These are phyloP conservation scores for Heterococcus sp. DNA, from an alignment of 108 stramenopile species.

Conservation along the genomic window DNA sequence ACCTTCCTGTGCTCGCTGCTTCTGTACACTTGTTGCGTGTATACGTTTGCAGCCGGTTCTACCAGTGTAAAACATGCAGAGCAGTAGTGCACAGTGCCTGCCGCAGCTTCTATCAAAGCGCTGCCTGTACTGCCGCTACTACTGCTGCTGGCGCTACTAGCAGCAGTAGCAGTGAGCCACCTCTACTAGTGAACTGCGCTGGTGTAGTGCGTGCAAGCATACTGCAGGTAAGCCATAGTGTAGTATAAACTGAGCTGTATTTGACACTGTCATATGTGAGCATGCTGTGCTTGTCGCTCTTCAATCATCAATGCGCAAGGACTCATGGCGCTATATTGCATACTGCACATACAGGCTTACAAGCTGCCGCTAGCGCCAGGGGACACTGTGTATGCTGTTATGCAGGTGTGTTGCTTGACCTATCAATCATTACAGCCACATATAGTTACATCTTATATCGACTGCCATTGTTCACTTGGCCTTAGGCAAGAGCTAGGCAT, in stretches of 20 bases:
- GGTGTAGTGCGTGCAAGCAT: background rate
- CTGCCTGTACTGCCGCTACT: background rate
- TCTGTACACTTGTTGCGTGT: background rate
- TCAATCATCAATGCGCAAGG: background rate
- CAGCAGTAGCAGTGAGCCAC: background rate
- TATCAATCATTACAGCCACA: too few species aligned
- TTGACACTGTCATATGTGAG: background rate
- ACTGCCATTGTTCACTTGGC: too few species aligned
- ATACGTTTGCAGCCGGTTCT: background rate
- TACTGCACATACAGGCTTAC: background rate
- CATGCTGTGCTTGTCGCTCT: background rate
- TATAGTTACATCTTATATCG: too few species aligned
- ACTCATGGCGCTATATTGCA: background rate
- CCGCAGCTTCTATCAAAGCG: background rate
- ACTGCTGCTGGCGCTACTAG: background rate
- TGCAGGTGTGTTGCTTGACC: too few species aligned
- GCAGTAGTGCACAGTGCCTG: background rate
- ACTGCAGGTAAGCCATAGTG: background rate
- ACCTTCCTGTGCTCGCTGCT: background rate
- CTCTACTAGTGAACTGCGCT: background rate
- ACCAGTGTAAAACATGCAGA: background rate
- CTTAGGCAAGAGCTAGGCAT: too few species aligned
- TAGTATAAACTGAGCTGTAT: background rate
- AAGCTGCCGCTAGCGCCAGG: background rate
- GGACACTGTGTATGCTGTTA: background rate